A percentile compares a stretch with the other conserved stretches of the same genome.
These are phyloP conservation scores for Clonostachys chloroleuca DNA, from an alignment of 2,329 filamentous ascomycete genomes.

Conservation along the genomic window DNA sequence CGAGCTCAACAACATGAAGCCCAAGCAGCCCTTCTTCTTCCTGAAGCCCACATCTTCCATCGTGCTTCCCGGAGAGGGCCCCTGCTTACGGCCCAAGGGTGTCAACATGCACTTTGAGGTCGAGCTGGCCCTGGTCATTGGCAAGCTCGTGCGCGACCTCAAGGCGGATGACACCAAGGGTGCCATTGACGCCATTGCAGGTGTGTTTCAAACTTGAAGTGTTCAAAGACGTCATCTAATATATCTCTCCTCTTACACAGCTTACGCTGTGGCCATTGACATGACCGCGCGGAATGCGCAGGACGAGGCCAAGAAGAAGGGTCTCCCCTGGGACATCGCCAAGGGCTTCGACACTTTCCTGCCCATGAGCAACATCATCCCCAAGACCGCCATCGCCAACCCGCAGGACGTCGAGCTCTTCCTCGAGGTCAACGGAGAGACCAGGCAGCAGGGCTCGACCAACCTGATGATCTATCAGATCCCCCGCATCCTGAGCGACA, in stretches of 20 bases:
- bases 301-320: slow-evolving; percentile 92
- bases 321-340: slow-evolving; percentile 90
- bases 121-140: slow-evolving; percentile 86
- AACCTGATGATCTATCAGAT: slow-evolving; percentile 91
- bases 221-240: neutral
- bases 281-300: slow-evolving; percentile 97
- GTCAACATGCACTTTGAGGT: slow-evolving; percentile 92
- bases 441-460: slow-evolving; percentile 83
- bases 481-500: slow-evolving; percentile 81
- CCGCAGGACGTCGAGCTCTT: slow-evolving; percentile 87
- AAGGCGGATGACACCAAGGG: slow-evolving; percentile 67
- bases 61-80: slow-evolving; percentile 71
- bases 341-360: slow-evolving; percentile 99
- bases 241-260: slow-evolving; percentile 30
- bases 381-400: slow-evolving; percentile 75
- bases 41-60: slow-evolving; percentile 90
- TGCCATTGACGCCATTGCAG: slow-evolving; percentile 78
- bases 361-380: slow-evolving; percentile 77
- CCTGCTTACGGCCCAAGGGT: slow-evolving; percentile 77
- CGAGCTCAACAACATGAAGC: slow-evolving; percentile 81
- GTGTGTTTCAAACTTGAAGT: slow-evolving; percentile 32
- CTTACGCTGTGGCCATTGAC: slow-evolving; percentile 88
- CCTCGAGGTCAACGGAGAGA: slow-evolving; percentile 75
- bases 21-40: slow-evolving; percentile 98
- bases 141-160: slow-evolving; percentile 73